Evolutionary conservation across 805 yeast genomes (phyloP), one percentile per base, ranked within the genome.

Genomic region (Wickerhamiella cacticola): DNA sequence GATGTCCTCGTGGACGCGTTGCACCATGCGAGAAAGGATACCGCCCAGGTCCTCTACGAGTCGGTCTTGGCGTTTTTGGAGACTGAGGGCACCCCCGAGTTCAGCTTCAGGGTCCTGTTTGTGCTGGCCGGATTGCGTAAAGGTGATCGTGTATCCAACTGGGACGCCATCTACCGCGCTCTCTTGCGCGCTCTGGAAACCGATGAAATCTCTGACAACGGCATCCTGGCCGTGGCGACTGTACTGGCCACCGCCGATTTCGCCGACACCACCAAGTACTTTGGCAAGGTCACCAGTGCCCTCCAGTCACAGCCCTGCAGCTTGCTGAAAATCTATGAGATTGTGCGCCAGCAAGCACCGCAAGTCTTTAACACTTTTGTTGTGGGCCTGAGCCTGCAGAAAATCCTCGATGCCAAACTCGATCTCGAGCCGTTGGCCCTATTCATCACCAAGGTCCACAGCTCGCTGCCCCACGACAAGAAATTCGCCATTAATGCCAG

Each of bases 81-180:
- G 13, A n/a, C n/a, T n/a, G n/a, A n/a, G n/a, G n/a, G n/a, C n/a
- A n/a, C n/a, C n/a, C n/a, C 19, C 15, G 49, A 39, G 5, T 46
- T 51, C 38, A 43, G 36, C 9, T 48, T 49, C 8, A 35, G 49
- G 12, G n/a, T 57, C 21, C 44, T 67, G 16, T 57, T 58, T 23
- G 53, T 55, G 3, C 40, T 65, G 10, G 54, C 61, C 5, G 68
- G 68, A 0, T 52, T 62, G 8, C 47, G 69, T n/a, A 62, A 63
- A 41, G 71, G 70, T 3, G 56, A 62, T 12, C 57, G 71, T 15
- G 67, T 67, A 9, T 29, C 51, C 1, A 55, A 62, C 33, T 67
- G 69, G 69, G 42, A 28, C 2, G 29, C 52, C 1, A 10, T 58
- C 1, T 56, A 31, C 36, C 46, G 45, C 3, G 10, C 48, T 1